These are phyloP conservation scores for Solanum commersonii DNA, from an alignment of 257 asterid genomes.

Conservation along the genomic window DNA sequence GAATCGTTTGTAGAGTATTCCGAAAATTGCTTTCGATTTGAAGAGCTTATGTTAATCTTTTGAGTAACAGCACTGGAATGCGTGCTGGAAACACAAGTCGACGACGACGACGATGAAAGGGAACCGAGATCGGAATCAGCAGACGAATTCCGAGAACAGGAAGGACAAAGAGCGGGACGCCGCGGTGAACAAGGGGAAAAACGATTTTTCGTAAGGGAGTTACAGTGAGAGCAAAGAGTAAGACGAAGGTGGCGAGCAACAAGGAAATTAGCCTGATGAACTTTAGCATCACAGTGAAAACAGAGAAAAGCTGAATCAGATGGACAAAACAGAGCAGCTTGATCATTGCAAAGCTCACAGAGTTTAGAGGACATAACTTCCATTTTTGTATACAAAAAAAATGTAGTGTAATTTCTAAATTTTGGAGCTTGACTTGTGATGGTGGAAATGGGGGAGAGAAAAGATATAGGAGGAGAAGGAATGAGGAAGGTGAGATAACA, in stretches of 20 bases:
- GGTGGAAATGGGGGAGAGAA: background rate
- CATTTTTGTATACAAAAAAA: background rate
- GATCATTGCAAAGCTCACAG: conserved; percentile 43
- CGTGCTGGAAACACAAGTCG: conserved; percentile 41
- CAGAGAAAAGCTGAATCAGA: conserved; percentile 62
- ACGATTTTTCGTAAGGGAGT: conserved; percentile 1
- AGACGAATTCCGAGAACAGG: conserved; percentile 11
- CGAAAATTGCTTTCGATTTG: background rate
- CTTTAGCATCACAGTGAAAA: conserved; percentile 35
- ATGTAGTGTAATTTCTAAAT: background rate
- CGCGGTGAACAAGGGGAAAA: background rate
- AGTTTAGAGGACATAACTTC: background rate
- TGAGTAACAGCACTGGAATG: background rate
- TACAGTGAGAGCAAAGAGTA: conserved; percentile 22
- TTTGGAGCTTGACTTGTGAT: background rate
- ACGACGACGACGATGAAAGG: conserved; percentile 12
- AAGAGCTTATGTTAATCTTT: background rate
- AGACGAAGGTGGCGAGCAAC: conserved; percentile 55
- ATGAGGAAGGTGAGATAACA: background rate
- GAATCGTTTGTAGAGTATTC: background rate
- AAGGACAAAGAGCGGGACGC: conserved; percentile 1
- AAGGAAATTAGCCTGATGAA: conserved; percentile 55
- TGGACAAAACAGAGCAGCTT: conserved; percentile 36
- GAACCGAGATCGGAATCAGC: conserved; percentile 4
- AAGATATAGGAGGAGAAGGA: background rate